These are phyloP conservation scores for Mortierella polycephala DNA, from an alignment of 371 early-diverging fungal genomes.

Conservation along the genomic window DNA sequence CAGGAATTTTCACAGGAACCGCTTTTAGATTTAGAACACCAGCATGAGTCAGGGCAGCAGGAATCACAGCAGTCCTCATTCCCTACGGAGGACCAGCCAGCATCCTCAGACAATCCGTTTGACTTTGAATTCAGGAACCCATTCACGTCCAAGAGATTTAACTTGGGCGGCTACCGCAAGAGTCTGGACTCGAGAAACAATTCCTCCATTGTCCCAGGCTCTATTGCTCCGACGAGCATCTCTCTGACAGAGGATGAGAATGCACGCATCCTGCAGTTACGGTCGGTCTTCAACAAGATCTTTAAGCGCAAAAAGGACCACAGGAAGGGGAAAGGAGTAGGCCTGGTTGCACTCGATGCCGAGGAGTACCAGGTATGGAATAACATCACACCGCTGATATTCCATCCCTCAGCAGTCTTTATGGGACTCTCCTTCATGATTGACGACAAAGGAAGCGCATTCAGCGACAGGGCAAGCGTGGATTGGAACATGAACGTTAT, in stretches of 20 bases:
- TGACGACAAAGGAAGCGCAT: constrained; percentile 48
- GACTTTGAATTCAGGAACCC: constrained; percentile 42
- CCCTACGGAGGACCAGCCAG: constrained; percentile 8
- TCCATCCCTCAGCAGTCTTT: constrained; percentile 45
- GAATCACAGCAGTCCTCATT: constrained; percentile 7
- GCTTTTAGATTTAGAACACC: constrained; percentile 3
- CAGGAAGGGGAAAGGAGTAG: constrained; percentile 25
- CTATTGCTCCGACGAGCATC: background rate
- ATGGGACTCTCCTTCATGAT: constrained; percentile 53
- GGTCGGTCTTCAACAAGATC: constrained; percentile 39
- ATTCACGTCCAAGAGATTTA: constrained; percentile 22
- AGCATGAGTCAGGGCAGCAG: constrained; percentile 9
- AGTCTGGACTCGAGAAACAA: constrained; percentile 23
- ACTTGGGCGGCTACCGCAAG: constrained; percentile 26
- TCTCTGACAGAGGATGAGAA: constrained; percentile 42
- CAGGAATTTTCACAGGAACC: background rate
- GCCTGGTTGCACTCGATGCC: constrained; percentile 22
- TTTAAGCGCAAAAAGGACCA: constrained; percentile 50
- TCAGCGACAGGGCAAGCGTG: constrained; percentile 16
- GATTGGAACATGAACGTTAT: constrained; percentile 56
- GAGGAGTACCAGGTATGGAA: constrained; percentile 50
- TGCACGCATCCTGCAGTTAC: constrained; percentile 40
- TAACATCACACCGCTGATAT: constrained; percentile 36
- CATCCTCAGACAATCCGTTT: constrained; percentile 25
- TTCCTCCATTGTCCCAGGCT: constrained; percentile 6